These are phyloP conservation scores for Gonapodya prolifera DNA, from an alignment of 192 early-diverging fungal species.

Conservation along the genomic window DNA sequence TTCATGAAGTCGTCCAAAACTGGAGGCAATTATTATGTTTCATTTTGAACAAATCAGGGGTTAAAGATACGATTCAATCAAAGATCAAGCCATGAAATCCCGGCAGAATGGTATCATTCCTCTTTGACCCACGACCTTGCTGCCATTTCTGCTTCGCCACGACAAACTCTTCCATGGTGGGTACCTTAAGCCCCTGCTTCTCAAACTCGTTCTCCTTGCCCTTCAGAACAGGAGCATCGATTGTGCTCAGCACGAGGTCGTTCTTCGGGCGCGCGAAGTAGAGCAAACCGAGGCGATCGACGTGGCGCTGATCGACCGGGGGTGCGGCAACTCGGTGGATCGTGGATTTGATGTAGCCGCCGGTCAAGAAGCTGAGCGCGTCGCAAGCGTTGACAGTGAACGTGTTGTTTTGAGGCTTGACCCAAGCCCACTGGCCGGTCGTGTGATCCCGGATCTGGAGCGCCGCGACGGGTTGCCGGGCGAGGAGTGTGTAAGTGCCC, in stretches of 20 bases:
- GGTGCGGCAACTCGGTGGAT: conserved; percentile 1
- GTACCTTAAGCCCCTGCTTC: background rate
- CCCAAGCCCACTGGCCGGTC: background rate
- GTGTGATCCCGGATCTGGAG: conserved; percentile 2
- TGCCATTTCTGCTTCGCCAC: background rate
- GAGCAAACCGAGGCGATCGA: conserved; percentile 7
- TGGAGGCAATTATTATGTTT: background rate
- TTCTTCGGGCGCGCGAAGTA: conserved; percentile 2
- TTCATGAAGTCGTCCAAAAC: background rate
- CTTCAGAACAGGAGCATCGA: background rate
- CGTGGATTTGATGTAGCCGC: background rate
- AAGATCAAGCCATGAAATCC: background rate
- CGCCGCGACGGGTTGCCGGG: background rate
- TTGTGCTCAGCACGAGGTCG: conserved; percentile 4
- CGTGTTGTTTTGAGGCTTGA: background rate
- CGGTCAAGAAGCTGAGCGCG: conserved; percentile 2
- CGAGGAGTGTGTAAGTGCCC: background rate
- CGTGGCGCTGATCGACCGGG: background rate
- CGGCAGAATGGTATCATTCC: background rate
- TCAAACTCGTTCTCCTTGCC: background rate
- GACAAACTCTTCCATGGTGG: background rate
- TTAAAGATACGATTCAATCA: background rate
- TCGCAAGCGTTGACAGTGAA: background rate
- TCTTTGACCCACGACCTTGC: background rate
- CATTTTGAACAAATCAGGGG: background rate